Base-by-base conservation (phyloP, 352 stramenopile species). In the Globisporangium rhizosaccharum region DNA sequence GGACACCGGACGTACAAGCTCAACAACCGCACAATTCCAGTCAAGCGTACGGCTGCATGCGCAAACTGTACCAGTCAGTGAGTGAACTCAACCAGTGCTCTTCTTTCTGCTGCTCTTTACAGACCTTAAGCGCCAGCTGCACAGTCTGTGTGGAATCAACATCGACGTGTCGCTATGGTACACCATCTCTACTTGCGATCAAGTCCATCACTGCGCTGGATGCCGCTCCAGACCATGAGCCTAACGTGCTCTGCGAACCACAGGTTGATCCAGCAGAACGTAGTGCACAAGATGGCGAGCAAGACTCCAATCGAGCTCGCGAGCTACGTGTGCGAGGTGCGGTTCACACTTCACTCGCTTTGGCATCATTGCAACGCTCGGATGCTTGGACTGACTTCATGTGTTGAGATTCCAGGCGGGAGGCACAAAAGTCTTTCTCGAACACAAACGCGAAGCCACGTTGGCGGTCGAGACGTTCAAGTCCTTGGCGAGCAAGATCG, bases 81-180 rank as follows among this genome's bases (percentile, higher is more conserved):
- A 9, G 41, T 47, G 41, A 18, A 3, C 41, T 47, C 15, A 47
- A 1, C 41, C 6, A 1, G 14, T n/a, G 14, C 14, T 23, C 14
- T 2, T 47, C 14, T 1, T 8, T 46, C 18, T 46, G 41, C 14
- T 46, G 41, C 41, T 46, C 6, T 9, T 15, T 6, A 28, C 37
- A 79, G 72, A 76, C 42, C 54, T 81, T 26, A 81, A 76, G 51
- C 65, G 69, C 5, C 65, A 79, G 9, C 25, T 81, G n/a, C 62
- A 70, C 10, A 42, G 59, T 11, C 41, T 67, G 25, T 78, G 72
- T 28, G 70, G 72, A 11, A 70, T 81, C 54, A 78, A 75, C 53
- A 66, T 75, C 39, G 70, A 81, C 56, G 51, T 79, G 18, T 73
- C 72, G 10, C 47, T 75, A 11, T 80, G 72, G 72, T 75, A 57